Conservation (phyloP, 306 rosid species). For the Pterocarpus macrocarpus region DNA sequence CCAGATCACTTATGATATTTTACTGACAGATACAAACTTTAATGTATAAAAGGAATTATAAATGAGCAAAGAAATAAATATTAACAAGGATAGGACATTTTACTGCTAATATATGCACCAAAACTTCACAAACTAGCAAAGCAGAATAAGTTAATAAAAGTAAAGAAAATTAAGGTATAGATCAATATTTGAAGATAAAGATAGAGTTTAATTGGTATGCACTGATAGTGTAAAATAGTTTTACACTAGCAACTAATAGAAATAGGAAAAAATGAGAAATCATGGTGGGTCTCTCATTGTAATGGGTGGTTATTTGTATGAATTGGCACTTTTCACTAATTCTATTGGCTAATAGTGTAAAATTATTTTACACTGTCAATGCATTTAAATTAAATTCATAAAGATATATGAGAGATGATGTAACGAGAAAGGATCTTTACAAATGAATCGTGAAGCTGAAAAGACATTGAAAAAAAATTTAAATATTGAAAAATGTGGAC, state of each 20-base stretch:
- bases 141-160: conserved; percentile 9
- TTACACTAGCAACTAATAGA: too few relatives aligned
- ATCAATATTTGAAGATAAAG: neutral
- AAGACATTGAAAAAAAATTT: neutral
- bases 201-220: too few relatives aligned
- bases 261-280: too few relatives aligned
- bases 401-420: neutral
- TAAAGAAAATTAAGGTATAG: conserved; percentile 15
- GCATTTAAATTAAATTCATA: too few relatives aligned
- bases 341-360: too few relatives aligned
- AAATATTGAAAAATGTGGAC: conserved; percentile 3
- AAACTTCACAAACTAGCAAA: conserved; percentile 17
- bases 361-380: too few relatives aligned
- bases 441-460: neutral
- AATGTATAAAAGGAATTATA: conserved; percentile 18
- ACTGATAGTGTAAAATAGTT: too few relatives aligned
- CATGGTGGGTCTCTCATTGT: too few relatives aligned
- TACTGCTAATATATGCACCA: conserved; percentile 7
- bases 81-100: neutral
- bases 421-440: neutral
- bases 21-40: conserved; percentile 13
- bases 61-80: conserved; percentile 12
- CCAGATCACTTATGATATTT: conserved; percentile 5
- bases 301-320: too few relatives aligned
- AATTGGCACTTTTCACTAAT: too few relatives aligned